Base-by-base conservation (phyloP, 2,329 filamentous ascomycete species). In the Talaromyces sp. region DNA sequence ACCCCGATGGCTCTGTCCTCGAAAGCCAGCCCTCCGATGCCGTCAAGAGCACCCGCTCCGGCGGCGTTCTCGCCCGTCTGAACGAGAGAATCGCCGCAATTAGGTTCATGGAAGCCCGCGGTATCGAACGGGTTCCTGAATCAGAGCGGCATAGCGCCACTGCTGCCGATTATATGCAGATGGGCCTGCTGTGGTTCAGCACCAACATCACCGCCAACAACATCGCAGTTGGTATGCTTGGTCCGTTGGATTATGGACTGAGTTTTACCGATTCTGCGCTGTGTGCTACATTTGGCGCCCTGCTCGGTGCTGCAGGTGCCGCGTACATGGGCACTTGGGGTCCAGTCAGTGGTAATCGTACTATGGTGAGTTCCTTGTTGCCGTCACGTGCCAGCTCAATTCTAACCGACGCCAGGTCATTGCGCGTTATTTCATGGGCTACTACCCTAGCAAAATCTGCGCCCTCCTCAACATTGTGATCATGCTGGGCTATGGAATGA, bases 271-370 rank as follows among this genome's bases (percentile, higher is more conserved):
- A 82, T 69, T 74, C 75, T 8, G 76, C 76, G 17, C 65, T 78
- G 3, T 78, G 77, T 64, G 77, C 74, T 2, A 66, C 79, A 8
- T 75, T 80, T 62, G 79, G 78, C 1, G 74, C 72, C 8, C 59
- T 79, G 8, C 54, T 77, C 10, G 78, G 78, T 13, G 67, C 71
- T 31, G 61, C 71, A n/a, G 70, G 72, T 0, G 74, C 77, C 27
- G 78, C 76, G 5, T 81, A 80, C 67, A 79, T 80, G 71, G 75
- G 75, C 61, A 80, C 73, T 17, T 81, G 74, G 74, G 79, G 79
- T 13, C 75, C 79, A 1, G 64, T 64, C 58, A 81, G 78, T 67
- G 79, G 79, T 19, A 78, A 78, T 68, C 73, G 79, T 60, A 81
- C 78, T 31, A 72, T 81, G 74, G 79, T 79, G 71, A 66, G 69